Evolutionary conservation across 768 basidiomycete genomes (phyloP).

Genomic region (Trametes cubensis): DNA sequence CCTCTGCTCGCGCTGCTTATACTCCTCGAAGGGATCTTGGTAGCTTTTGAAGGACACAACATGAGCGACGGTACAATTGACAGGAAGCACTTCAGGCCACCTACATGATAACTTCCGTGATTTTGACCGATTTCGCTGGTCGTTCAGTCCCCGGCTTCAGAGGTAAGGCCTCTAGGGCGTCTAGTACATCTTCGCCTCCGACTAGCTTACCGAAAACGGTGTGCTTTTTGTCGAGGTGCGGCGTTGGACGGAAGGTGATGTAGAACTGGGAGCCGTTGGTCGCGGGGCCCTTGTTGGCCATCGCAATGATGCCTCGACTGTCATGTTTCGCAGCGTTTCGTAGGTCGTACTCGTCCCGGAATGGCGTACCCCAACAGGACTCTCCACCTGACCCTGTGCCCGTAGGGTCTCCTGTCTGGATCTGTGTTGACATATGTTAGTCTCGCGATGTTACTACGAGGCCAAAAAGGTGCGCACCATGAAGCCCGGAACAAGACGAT

Average conservation of each 20-base stretch:
- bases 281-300: slow-evolving; percentile 93
- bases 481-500: slow-evolving; percentile 91
- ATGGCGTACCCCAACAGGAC: slow-evolving; percentile 93
- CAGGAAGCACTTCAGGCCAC: slow-evolving; percentile 31
- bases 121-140: slow-evolving; percentile 82
- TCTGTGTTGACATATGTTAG: slow-evolving; percentile 45
- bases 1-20: slow-evolving; percentile 80
- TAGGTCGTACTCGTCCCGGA: slow-evolving; percentile 90
- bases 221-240: slow-evolving; percentile 90
- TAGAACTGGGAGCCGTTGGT: slow-evolving; percentile 97
- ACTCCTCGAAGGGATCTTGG: slow-evolving; percentile 94
- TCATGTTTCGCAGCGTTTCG: slow-evolving; percentile 91
- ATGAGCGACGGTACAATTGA: background rate
- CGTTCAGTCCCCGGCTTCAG: slow-evolving; percentile 85
- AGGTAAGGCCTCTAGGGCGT: slow-evolving; percentile 80
- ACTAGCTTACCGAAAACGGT: slow-evolving; percentile 98
- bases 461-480: slow-evolving; percentile 63
- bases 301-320: slow-evolving; percentile 79
- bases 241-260: slow-evolving; percentile 80
- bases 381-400: slow-evolving; percentile 94
- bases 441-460: background rate
- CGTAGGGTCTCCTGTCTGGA: slow-evolving; percentile 98
- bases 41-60: slow-evolving; percentile 48
- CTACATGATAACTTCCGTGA: slow-evolving; percentile 86
- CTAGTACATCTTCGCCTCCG: slow-evolving; percentile 89